Evolutionary conservation across 306 rosid species (phyloP).

Genomic region (Cicer pinnatifidum): DNA sequence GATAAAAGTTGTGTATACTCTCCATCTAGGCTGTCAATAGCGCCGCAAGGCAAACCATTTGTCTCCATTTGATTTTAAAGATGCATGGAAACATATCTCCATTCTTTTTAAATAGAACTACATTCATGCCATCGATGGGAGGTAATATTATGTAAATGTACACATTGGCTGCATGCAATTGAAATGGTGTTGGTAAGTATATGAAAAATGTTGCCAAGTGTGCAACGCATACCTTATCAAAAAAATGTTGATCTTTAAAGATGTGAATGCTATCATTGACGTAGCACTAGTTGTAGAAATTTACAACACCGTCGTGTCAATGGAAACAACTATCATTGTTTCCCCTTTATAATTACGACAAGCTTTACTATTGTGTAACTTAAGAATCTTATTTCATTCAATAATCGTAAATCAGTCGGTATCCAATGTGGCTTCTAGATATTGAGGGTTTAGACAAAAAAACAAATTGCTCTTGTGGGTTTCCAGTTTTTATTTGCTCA

Average conservation of each 20-base stretch:
- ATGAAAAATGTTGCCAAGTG: conserved; percentile 20
- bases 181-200: conserved; percentile 6
- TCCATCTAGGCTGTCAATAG: background rate
- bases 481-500: conserved; percentile 32
- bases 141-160: background rate
- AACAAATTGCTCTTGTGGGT: background rate
- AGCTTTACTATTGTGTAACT: conserved; percentile 1
- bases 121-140: conserved; percentile 8
- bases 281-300: background rate
- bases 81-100: background rate
- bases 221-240: background rate
- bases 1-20: conserved; percentile 18
- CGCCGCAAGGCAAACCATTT: background rate
- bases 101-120: background rate
- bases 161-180: conserved; percentile 19
- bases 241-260: background rate
- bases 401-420: background rate
- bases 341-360: background rate
- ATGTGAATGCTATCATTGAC: conserved; percentile 11
- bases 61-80: conserved; percentile 19
- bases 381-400: conserved; percentile 19
- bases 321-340: conserved; percentile 17
- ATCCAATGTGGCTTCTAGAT: background rate
- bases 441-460: conserved; percentile 3
- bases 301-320: background rate